phyloP scores from a whole-genome alignment of 1,139 yeast genomes.

The Pichia norvegensis region DNA sequence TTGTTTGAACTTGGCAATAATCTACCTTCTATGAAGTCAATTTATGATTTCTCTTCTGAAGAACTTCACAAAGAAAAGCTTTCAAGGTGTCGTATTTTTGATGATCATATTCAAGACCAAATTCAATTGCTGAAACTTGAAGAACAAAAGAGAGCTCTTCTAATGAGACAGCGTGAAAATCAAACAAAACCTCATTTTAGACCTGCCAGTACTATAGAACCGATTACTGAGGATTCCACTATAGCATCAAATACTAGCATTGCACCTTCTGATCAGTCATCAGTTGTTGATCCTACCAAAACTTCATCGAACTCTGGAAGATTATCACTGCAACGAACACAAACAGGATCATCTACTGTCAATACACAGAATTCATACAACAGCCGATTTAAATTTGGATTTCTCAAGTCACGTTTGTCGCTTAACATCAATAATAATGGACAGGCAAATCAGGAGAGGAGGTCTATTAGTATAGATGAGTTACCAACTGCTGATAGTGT shows the following conservation, averaged over 20 bases:
- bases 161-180: slow-evolving; percentile 21
- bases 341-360: not conserved
- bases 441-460: slow-evolving; percentile 39
- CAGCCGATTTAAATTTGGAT: slow-evolving; percentile 24
- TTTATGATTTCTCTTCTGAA: slow-evolving; percentile 35
- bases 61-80: slow-evolving; percentile 35
- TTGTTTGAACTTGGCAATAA: slow-evolving; percentile 21
- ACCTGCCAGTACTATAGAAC: not conserved
- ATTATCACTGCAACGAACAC: not conserved
- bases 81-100: slow-evolving; percentile 34
- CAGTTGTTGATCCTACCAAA: not conserved
- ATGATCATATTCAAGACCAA: slow-evolving; percentile 39
- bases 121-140: slow-evolving; percentile 47
- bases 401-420: slow-evolving; percentile 40
- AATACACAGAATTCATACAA: not conserved
- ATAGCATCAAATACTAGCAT: not conserved
- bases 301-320: not conserved
- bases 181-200: not conserved
- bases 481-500: slow-evolving; percentile 46
- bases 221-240: not conserved
- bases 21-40: slow-evolving; percentile 21
- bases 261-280: not conserved
- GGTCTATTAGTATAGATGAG: slow-evolving; percentile 43
- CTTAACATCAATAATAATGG: slow-evolving; percentile 30
- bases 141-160: slow-evolving; percentile 20